Percentiles rank a stretch among this genome's conserved stretches.
These are phyloP conservation scores for Acacia pycnantha DNA, from an alignment of 331 rosid genomes.

Conservation along the genomic window DNA sequence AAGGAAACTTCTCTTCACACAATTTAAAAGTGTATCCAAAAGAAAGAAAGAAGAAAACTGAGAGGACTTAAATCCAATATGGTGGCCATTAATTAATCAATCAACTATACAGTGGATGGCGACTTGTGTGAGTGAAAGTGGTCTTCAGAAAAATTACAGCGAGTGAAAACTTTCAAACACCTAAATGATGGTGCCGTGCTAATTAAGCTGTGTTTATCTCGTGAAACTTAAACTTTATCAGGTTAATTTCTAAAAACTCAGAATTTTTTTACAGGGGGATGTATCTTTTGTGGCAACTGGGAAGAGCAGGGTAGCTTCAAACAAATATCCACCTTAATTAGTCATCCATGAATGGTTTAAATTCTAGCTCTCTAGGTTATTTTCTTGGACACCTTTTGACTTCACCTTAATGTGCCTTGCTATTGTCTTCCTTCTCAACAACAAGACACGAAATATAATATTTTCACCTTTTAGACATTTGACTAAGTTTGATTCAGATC, in stretches of 20 bases:
- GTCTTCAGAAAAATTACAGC: neutral
- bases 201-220: neutral
- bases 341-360: neutral
- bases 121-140: neutral
- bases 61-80: neutral
- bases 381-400: conserved; percentile 8
- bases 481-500: neutral
- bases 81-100: neutral
- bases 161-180: neutral
- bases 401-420: neutral
- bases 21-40: neutral
- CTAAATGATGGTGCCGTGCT: neutral
- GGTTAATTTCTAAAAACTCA: neutral
- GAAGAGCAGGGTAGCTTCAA: neutral
- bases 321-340: neutral
- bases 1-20: neutral
- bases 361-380: neutral
- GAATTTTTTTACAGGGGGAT: neutral
- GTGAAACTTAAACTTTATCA: neutral
- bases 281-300: neutral
- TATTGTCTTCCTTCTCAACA: neutral
- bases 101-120: neutral
- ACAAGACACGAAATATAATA: neutral
- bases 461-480: neutral
- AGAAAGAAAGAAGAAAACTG: neutral